Base-by-base conservation (phyloP, 306 rosid genomes). In the Gynostemma pentaphyllum region DNA sequence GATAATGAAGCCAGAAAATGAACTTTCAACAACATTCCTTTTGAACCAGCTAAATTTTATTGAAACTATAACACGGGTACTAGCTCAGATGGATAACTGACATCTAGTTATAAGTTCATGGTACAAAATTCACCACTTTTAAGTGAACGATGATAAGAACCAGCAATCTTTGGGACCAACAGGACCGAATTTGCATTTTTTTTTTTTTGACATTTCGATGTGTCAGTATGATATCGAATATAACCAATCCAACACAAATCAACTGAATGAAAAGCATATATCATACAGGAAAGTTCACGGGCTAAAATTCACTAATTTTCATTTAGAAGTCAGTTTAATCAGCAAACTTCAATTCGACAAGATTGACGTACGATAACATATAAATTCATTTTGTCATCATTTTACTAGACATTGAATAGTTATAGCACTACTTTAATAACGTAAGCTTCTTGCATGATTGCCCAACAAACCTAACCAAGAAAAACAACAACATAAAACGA, bases 391-490 rank as follows among this genome's bases (percentile, higher is more conserved):
- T 14, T 14, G 66, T 41, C 49, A 34, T 49, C 22, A 40, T 61
- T 23, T 39, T 40, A 23, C 36, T 49, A 39, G 49, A 40, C 66
- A 40, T 23, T 40, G 27, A 22, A 40, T 12, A 61, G 49, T 61
- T 28, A 13, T 61, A 32, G 6, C 49, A 61, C 48, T 40, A 26
- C 49, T 61, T 34, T 46, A 61, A 14, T 23, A 40, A 23, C 48
- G 27, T 40, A 28, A 21, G 22, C 4, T 39, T 61, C 37, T 21
- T 7, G 34, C 36, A 21, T 23, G 30, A 40, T 37, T 23, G 8
- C 49, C 49, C 66, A 22, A 40, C 36, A 60, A 60, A 60, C 21
- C 66, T n/a, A n/a, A n/a, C n/a, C n/a, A n/a, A 22, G 15, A 21
- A 40, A 61, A 7, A 40, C 23, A 61, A 12, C 7, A 60, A 10